Evolutionary conservation across 352 stramenopile genomes (phyloP), one percentile per base, ranked within the genome.

Genomic region (Phytophthora rubi): DNA sequence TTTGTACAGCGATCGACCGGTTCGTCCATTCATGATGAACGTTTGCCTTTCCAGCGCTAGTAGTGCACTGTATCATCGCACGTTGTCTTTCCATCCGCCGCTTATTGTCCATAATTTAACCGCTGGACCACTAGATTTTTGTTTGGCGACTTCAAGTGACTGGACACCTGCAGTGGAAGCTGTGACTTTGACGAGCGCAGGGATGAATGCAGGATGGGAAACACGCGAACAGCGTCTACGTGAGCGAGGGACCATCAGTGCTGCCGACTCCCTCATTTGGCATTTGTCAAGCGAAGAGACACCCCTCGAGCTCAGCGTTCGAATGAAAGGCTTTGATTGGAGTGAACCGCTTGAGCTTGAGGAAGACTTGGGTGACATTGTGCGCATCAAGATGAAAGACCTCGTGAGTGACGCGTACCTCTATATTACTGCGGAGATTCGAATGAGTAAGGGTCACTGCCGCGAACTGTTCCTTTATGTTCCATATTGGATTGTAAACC

Each of bases 401-500:
- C 57, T 93, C 5, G 82, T 91, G n/a, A 93, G 78, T 28, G 85
- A 88, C 47, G 85, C 88, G 15, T 66, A 85, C 32, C 68, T 95
- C 58, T 93, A 88, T 66, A 75, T 95, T 42, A 91, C 83, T 15
- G 85, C 75, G 13, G 88, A 95, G 51, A 82, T 80, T 48, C 71
- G 85, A 39, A 75, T 77, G 45, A 79, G 76, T 6, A 85, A 77
- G 68, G 83, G 85, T 6, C 71, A 77, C 7, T 93, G 83, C 28
- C 81, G 79, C 9, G 88, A 95, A 55, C 68, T 96, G 44, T 86
- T 91, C 15, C 65, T 96, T n/a, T 95, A 89, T 59, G 86, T 95
- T 10, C 89, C 89, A 13, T 96, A 95, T 70, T 96, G 89, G 89
- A 93, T 96, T 54, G 85, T 96, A 26, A 96, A 96, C 59, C 70